These are phyloP conservation scores for Pleurotus eryngii DNA, from an alignment of 768 basidiomycete species.

Conservation along the genomic window DNA sequence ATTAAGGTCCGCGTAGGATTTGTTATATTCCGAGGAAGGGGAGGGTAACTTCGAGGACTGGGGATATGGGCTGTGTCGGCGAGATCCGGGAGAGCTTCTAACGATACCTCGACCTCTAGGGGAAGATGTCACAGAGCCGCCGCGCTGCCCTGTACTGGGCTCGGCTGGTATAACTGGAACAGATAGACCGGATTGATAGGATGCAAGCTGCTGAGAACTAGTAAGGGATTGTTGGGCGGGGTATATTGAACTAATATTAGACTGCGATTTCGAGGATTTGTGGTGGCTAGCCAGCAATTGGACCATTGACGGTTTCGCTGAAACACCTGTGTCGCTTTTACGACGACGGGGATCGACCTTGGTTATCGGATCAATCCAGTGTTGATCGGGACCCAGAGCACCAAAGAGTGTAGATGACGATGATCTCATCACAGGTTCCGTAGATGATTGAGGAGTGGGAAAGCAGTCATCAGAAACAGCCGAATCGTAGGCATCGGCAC, in stretches of 20 bases:
- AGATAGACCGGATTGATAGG: neutral
- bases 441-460: conserved; percentile 1
- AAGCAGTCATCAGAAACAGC: neutral
- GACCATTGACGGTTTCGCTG: neutral
- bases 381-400: neutral
- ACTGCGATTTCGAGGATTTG: no score
- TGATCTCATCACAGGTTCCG: conserved; percentile 2
- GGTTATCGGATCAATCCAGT: neutral
- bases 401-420: conserved; percentile 1
- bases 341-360: conserved; percentile 3
- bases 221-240: no score
- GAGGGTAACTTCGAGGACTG: neutral
- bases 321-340: conserved; percentile 3
- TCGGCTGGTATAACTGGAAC: neutral
- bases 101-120: neutral
- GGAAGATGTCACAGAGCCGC: neutral
- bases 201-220: neutral
- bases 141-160: neutral
- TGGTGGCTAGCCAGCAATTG: neutral
- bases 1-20: neutral
- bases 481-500: neutral
- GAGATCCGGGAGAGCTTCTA: neutral
- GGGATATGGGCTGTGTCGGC: conserved; percentile 3
- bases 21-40: neutral
- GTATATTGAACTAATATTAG: no score